A percentile compares a stretch with the other conserved stretches of the same genome.
Conservation (phyloP, 1,284 basidiomycete species). For the Ceratobasidium sp. region DNA sequence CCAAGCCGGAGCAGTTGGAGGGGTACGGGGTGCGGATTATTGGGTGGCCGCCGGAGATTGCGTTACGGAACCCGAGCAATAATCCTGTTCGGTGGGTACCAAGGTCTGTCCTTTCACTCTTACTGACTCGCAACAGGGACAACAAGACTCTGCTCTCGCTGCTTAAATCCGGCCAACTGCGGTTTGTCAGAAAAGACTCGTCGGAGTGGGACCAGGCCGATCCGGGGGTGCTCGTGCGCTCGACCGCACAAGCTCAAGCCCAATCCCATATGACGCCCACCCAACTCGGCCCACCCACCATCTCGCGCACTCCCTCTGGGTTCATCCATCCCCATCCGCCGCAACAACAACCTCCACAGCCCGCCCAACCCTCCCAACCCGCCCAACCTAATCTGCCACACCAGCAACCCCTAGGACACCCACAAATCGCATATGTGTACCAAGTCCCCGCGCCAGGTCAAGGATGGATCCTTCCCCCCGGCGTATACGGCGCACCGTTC, state of each 20-base stretch:
- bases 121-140: neutral
- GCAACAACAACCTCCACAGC: neutral
- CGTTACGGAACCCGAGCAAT: slow-evolving; percentile 36
- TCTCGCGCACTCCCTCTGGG: too few relatives aligned
- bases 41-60: slow-evolving; percentile 37
- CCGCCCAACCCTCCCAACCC: neutral
- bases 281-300: slow-evolving; percentile 31
- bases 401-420: slow-evolving; percentile 5
- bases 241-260: slow-evolving; percentile 35
- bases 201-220: slow-evolving; percentile 27
- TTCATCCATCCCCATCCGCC: neutral
- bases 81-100: slow-evolving; percentile 28
- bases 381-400: neutral
- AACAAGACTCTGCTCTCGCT: slow-evolving; percentile 24
- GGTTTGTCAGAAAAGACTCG: slow-evolving; percentile 33
- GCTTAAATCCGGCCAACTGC: slow-evolving; percentile 22
- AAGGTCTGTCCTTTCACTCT: neutral
- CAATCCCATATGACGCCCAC: neutral
- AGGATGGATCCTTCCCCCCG: slow-evolving; percentile 21
- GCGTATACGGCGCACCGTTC: slow-evolving; percentile 15
- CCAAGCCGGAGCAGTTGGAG: slow-evolving; percentile 38
- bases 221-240: slow-evolving; percentile 9
- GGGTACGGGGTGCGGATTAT: slow-evolving; percentile 38
- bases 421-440: slow-evolving; percentile 27
- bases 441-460: slow-evolving; percentile 3